Percentiles rank a stretch among this genome's conserved stretches.
Evolutionary conservation across 2,329 filamentous ascomycete species (phyloP).

Genomic region (Trichoderma afroharzianum): DNA sequence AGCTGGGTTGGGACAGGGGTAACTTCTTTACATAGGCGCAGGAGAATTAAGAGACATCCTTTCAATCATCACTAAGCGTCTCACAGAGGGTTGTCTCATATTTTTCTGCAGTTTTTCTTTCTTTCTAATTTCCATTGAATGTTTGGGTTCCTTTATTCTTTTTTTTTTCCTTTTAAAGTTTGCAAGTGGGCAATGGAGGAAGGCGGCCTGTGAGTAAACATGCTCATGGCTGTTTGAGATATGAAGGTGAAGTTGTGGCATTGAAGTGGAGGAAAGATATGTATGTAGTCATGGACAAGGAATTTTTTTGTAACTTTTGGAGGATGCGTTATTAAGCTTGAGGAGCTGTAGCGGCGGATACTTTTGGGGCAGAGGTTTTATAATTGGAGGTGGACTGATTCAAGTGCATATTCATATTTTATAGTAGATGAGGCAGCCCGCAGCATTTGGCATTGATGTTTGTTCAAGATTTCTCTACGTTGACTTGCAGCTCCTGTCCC

Average conservation of each 20-base stretch:
- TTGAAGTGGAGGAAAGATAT: not conserved
- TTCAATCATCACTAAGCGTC: not conserved
- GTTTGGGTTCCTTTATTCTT: not conserved
- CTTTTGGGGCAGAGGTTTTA: slow-evolving; percentile 23
- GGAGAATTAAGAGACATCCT: slow-evolving; percentile 8
- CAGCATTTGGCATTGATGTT: slow-evolving; percentile 1
- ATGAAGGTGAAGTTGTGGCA: not conserved
- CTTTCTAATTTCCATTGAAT: not conserved
- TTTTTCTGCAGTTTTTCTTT: not conserved
- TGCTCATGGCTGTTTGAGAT: not conserved
- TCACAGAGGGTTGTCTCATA: not conserved
- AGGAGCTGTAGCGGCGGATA: not conserved
- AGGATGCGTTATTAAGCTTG: not conserved
- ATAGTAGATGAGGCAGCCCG: not conserved
- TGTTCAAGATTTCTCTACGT: not conserved
- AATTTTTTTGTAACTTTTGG: slow-evolving; percentile 28
- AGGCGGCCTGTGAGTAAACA: not conserved
- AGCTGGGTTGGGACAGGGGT: slow-evolving; percentile 10
- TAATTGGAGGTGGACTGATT: slow-evolving; percentile 22
- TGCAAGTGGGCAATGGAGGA: not conserved
- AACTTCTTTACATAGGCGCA: slow-evolving; percentile 10
- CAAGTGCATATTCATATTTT: slow-evolving; percentile 12
- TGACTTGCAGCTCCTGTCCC: not conserved
- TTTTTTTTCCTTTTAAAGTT: not conserved
- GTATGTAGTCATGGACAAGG: not conserved